These are phyloP conservation scores for Geosiphon pyriformis DNA, from an alignment of 192 early-diverging fungal species.

Conservation along the genomic window DNA sequence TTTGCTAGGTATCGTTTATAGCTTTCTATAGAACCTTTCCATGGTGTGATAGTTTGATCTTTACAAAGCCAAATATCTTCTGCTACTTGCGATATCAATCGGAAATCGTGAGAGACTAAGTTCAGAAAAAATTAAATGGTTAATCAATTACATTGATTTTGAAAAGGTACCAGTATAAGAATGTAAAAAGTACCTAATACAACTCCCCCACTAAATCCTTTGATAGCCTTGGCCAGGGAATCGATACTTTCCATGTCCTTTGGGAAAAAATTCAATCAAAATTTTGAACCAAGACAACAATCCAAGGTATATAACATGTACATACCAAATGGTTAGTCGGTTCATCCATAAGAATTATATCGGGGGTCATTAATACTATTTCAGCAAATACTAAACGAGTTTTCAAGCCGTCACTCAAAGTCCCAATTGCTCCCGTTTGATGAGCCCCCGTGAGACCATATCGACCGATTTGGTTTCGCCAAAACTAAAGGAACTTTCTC, in stretches of 20 bases:
- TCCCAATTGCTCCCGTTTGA: slow-evolving; percentile 85
- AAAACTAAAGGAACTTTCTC: slow-evolving; percentile 42
- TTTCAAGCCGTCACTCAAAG: slow-evolving; percentile 92
- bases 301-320: neutral
- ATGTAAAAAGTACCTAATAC: no score
- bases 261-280: neutral
- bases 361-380: slow-evolving; percentile 80
- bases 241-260: slow-evolving; percentile 85
- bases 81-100: slow-evolving; percentile 94
- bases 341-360: slow-evolving; percentile 97
- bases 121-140: no score
- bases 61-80: slow-evolving; percentile 94
- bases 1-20: slow-evolving; percentile 92
- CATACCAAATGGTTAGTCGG: slow-evolving; percentile 89
- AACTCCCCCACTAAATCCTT: slow-evolving; percentile 90
- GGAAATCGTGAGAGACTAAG: slow-evolving; percentile 99
- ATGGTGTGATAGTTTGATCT: slow-evolving; percentile 67
- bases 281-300: slow-evolving; percentile 40
- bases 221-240: slow-evolving; percentile 93
- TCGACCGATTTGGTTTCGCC: slow-evolving; percentile 86
- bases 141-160: no score
- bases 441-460: slow-evolving; percentile 92
- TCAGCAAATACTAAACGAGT: slow-evolving; percentile 96
- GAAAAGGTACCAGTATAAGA: no score
- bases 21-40: slow-evolving; percentile 72